phyloP scores from a whole-genome alignment of 768 basidiomycete species.

The Phlebiopsis flavidoalba region DNA sequence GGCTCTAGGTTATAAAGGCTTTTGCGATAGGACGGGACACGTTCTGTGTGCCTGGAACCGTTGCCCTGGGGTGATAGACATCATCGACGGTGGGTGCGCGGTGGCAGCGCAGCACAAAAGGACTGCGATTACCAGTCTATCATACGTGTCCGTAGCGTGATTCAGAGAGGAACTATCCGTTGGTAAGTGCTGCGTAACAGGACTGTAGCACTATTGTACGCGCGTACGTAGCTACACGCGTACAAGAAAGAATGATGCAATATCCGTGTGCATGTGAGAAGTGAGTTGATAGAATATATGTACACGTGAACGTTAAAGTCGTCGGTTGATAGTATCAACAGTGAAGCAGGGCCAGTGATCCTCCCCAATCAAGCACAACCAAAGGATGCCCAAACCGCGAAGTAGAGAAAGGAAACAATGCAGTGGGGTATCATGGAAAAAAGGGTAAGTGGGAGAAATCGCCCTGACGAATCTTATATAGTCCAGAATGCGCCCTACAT shows the following conservation, averaged over 20 bases:
- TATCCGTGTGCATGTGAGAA: conserved; percentile 15
- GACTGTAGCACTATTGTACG: not conserved
- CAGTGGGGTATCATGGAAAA: conserved; percentile 75
- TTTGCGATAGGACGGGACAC: too few relatives aligned
- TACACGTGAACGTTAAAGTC: conserved; percentile 21
- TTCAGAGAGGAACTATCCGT: not conserved
- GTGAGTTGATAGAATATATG: conserved; percentile 21
- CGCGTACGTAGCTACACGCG: not conserved
- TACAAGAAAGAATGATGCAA: not conserved
- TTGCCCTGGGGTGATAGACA: too few relatives aligned
- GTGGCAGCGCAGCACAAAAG: too few relatives aligned
- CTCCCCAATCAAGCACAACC: conserved; percentile 19
- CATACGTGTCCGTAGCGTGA: not conserved
- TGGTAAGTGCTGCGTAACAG: not conserved
- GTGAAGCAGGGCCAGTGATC: conserved; percentile 11
- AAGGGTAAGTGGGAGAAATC: conserved; percentile 54
- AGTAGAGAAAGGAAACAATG: conserved; percentile 28
- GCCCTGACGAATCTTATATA: conserved; percentile 60
- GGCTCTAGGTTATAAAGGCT: too few relatives aligned
- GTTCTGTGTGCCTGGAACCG: too few relatives aligned
- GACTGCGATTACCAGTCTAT: too few relatives aligned
- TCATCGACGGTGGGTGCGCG: too few relatives aligned
- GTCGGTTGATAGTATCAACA: conserved; percentile 13
- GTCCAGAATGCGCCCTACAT: conserved; percentile 71
- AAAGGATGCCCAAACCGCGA: conserved; percentile 16